These are phyloP conservation scores for Acacia melanoxylon DNA, from an alignment of 306 rosid species.

Conservation along the genomic window DNA sequence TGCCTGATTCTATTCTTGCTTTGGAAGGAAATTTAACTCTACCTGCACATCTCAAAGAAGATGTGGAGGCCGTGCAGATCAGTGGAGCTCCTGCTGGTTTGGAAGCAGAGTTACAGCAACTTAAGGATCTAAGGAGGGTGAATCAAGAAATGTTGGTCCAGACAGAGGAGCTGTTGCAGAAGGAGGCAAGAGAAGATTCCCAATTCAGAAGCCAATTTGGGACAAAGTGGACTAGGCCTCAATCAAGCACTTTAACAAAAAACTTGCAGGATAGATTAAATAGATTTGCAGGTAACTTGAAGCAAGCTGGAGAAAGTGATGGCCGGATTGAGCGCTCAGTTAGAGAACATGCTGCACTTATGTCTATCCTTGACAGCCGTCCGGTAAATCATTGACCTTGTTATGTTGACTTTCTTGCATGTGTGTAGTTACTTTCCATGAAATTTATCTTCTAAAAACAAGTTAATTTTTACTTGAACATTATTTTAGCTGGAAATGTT, in stretches of 20 bases:
- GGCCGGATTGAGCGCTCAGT: constrained; percentile 87
- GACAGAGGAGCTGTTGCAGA: constrained; percentile 88
- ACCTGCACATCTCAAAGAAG: constrained; percentile 81
- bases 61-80: constrained; percentile 97
- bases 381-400: constrained; percentile 56
- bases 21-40: constrained; percentile 88
- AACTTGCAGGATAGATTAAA: constrained; percentile 90
- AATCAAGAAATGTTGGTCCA: constrained; percentile 88
- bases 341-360: constrained; percentile 77
- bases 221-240: constrained; percentile 97
- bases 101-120: constrained; percentile 94
- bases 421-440: background rate
- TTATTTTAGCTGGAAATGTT: background rate
- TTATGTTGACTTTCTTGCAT: background rate
- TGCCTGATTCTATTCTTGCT: constrained; percentile 94
- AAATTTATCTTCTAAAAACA: background rate
- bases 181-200: constrained; percentile 91
- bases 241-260: constrained; percentile 91
- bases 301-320: constrained; percentile 98
- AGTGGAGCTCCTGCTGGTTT: constrained; percentile 93
- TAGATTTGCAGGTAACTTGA: constrained; percentile 93
- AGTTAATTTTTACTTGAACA: background rate
- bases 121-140: constrained; percentile 88
- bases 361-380: constrained; percentile 86
- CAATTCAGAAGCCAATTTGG: constrained; percentile 95